Conservation (phyloP, 1,284 basidiomycete genomes). For the Xerocomus minutiporus region DNA sequence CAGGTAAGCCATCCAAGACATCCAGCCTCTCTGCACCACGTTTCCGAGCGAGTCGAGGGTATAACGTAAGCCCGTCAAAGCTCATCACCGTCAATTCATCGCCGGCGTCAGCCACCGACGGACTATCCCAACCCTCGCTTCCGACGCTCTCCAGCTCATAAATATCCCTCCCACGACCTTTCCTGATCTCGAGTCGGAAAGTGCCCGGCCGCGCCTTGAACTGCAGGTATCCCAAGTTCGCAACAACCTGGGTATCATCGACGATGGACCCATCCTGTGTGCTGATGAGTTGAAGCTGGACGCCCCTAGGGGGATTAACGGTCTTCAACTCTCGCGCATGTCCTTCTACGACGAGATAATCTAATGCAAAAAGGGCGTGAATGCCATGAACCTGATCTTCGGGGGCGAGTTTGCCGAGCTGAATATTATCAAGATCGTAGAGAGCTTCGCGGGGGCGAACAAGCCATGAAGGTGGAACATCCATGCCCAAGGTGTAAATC, state of each 20-base stretch:
- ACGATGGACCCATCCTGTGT: constrained; percentile 41
- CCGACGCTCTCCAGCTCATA: constrained; percentile 82
- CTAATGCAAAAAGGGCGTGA: constrained; percentile 82
- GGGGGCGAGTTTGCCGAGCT: constrained; percentile 63
- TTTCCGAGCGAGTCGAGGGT: constrained; percentile 70
- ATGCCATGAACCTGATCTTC: constrained; percentile 55
- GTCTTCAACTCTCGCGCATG: constrained; percentile 76
- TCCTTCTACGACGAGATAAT: constrained; percentile 90
- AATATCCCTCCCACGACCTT: constrained; percentile 77
- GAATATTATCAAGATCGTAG: constrained; percentile 95
- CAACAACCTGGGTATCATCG: constrained; percentile 86
- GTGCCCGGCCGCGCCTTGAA: constrained; percentile 91
- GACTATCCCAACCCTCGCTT: constrained; percentile 79
- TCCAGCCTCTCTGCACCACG: constrained; percentile 79
- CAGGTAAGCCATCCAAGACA: constrained; percentile 58
- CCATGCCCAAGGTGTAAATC: constrained; percentile 89
- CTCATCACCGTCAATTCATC: constrained; percentile 74
- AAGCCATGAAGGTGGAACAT: constrained; percentile 88
- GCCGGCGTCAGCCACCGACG: constrained; percentile 59
- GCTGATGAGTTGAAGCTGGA: constrained; percentile 74
- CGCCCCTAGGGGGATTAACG: constrained; percentile 69
- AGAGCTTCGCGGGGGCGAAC: constrained; percentile 84
- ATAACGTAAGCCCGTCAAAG: constrained; percentile 86
- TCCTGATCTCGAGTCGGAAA: constrained; percentile 78
- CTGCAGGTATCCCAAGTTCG: constrained; percentile 94